phyloP scores from a whole-genome alignment of 345 rosid species.

The Populus tremula region DNA sequence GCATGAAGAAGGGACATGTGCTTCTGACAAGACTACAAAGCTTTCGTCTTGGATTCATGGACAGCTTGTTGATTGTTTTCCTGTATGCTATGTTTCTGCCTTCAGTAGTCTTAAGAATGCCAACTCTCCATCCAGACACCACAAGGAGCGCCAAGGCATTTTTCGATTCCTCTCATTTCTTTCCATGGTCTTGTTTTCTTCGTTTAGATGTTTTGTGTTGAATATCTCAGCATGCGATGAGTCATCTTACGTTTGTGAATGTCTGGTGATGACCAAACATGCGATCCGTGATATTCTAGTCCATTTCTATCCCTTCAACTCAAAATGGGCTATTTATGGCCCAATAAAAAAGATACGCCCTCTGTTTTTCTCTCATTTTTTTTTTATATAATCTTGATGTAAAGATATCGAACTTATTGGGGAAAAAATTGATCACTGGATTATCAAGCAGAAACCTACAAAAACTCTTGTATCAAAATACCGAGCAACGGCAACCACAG shows the following conservation, averaged over 20 bases:
- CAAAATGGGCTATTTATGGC: background rate
- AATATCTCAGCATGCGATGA: too few species aligned
- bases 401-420: too few species aligned
- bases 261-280: too few species aligned
- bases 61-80: background rate
- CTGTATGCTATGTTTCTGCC: background rate
- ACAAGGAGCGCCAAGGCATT: background rate
- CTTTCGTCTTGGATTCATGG: background rate
- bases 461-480: background rate
- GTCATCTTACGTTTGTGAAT: too few species aligned
- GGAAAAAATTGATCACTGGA: too few species aligned
- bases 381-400: too few species aligned
- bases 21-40: conserved; percentile 1
- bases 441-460: background rate
- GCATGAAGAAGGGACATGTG: background rate
- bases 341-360: too few species aligned
- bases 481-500: too few species aligned
- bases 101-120: background rate
- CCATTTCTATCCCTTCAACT: background rate
- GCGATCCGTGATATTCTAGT: too few species aligned
- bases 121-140: background rate
- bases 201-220: too few species aligned
- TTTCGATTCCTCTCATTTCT: too few species aligned
- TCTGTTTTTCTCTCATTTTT: too few species aligned
- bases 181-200: background rate